These are phyloP conservation scores for Colletotrichum costaricense DNA, from an alignment of 2,329 filamentous ascomycete genomes.

Conservation along the genomic window DNA sequence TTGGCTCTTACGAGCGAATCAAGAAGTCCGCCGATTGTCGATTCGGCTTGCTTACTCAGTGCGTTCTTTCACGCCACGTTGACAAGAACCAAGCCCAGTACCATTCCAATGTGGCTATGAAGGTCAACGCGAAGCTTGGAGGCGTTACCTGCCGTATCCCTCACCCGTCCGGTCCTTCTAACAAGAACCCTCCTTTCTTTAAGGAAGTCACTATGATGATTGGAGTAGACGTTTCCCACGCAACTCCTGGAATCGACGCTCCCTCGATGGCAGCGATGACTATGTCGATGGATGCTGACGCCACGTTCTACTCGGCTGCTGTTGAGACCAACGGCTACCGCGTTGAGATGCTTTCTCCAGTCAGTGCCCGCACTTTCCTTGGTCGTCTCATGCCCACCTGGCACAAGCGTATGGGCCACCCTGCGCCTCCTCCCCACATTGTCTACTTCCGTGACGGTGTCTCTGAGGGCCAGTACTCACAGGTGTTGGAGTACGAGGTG, in stretches of 20 bases:
- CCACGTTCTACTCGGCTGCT: conserved; percentile 80
- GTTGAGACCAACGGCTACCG: conserved; percentile 87
- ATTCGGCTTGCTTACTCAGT: conserved; percentile 85
- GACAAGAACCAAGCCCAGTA: conserved; percentile 81
- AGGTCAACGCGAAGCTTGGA: conserved; percentile 95
- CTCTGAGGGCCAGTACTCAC: conserved; percentile 84
- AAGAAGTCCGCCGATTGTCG: conserved; percentile 92
- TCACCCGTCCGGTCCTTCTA: conserved; percentile 36
- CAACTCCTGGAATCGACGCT: conserved; percentile 72
- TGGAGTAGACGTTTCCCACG: conserved; percentile 91
- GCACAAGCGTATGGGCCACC: conserved; percentile 63
- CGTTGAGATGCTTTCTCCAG: conserved; percentile 79
- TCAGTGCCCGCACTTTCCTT: conserved; percentile 76
- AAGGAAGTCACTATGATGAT: conserved; percentile 66
- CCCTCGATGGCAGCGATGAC: conserved; percentile 91
- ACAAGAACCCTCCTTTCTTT: conserved; percentile 51
- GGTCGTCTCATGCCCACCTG: conserved; percentile 73
- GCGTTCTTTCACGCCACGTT: conserved; percentile 79
- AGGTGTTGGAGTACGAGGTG: conserved; percentile 85
- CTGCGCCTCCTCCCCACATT: conserved; percentile 71
- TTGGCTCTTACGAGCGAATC: conserved; percentile 81
- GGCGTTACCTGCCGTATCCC: conserved; percentile 73
- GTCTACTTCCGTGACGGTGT: conserved; percentile 97
- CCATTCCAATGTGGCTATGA: conserved; percentile 94
- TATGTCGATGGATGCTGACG: conserved; percentile 78